phyloP scores from a whole-genome alignment of 768 basidiomycete genomes.

The Mycena chlorophos region DNA sequence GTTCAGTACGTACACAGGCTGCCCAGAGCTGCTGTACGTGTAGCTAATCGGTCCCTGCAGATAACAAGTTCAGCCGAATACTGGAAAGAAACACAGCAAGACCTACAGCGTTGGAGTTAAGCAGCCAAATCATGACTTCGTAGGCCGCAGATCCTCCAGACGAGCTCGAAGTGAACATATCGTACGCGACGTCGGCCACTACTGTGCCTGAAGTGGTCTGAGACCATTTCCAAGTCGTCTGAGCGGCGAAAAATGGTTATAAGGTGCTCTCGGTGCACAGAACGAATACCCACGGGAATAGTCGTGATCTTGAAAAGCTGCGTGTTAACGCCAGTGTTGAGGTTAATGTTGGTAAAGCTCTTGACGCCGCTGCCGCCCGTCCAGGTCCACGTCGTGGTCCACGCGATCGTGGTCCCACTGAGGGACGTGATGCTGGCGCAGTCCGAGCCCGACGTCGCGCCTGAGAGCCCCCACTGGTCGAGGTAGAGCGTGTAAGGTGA shows the following conservation, averaged over 20 bases:
- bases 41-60: constrained; percentile 55
- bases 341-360: constrained; percentile 60
- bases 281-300: constrained; percentile 49
- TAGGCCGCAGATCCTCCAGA: constrained; percentile 50
- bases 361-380: constrained; percentile 54
- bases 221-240: constrained; percentile 62
- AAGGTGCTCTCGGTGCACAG: background rate
- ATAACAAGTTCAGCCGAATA: no score
- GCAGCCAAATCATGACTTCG: constrained; percentile 70
- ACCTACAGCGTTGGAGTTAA: constrained; percentile 45
- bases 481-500: constrained; percentile 50
- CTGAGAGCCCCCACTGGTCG: constrained; percentile 46
- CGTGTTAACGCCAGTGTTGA: constrained; percentile 51
- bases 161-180: constrained; percentile 58
- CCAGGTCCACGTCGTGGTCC: constrained; percentile 60
- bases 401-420: constrained; percentile 43
- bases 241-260: background rate
- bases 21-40: constrained; percentile 45
- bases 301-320: constrained; percentile 52
- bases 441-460: constrained; percentile 49
- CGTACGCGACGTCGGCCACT: constrained; percentile 60
- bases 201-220: constrained; percentile 42
- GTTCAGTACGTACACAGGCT: no score
- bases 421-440: constrained; percentile 49
- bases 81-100: background rate